A percentile compares a stretch with the other conserved stretches of the same genome.
Conservation (phyloP, 2,329 filamentous ascomycete genomes). For the Colletotrichum sublineola region DNA sequence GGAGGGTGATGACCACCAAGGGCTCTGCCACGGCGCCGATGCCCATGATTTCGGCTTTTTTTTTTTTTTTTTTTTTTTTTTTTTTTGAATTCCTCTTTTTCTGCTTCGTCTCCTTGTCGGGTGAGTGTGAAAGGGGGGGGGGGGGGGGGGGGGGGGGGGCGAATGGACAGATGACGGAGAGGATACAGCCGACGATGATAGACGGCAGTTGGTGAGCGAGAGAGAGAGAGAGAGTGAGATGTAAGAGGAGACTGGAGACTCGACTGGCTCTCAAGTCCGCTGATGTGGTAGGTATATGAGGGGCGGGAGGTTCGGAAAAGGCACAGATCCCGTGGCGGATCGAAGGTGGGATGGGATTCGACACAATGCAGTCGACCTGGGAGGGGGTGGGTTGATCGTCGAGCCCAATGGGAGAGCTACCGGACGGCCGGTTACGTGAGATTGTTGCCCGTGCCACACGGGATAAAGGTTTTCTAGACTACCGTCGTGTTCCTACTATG, state of each 20-base stretch:
- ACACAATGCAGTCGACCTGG: constrained; percentile 14
- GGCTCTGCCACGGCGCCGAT: constrained; percentile 58
- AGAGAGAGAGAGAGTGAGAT: background rate
- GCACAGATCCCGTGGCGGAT: constrained; percentile 25
- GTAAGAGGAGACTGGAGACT: constrained; percentile 29
- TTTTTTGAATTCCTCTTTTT: background rate
- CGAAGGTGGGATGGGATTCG: constrained; percentile 31
- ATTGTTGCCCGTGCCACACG: constrained; percentile 26
- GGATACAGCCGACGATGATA: constrained; percentile 3
- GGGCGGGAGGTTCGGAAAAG: constrained; percentile 33
- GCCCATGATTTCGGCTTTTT: constrained; percentile 49
- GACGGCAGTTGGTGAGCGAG: constrained; percentile 17
- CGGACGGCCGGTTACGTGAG: constrained; percentile 28
- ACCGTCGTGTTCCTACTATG: constrained; percentile 5
- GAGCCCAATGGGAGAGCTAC: constrained; percentile 16
- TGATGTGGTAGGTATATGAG: constrained; percentile 38
- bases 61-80: background rate
- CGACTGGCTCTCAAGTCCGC: constrained; percentile 25
- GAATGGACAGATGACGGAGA: background rate
- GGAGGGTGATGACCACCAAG: constrained; percentile 57
- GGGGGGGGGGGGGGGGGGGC: background rate
- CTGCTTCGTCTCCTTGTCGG: background rate
- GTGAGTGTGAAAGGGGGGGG: background rate
- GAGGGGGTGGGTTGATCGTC: background rate
- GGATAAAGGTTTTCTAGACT: constrained; percentile 3